Base-by-base conservation (phyloP, 192 early-diverging fungal genomes). In the Coemansia sp. region DNA sequence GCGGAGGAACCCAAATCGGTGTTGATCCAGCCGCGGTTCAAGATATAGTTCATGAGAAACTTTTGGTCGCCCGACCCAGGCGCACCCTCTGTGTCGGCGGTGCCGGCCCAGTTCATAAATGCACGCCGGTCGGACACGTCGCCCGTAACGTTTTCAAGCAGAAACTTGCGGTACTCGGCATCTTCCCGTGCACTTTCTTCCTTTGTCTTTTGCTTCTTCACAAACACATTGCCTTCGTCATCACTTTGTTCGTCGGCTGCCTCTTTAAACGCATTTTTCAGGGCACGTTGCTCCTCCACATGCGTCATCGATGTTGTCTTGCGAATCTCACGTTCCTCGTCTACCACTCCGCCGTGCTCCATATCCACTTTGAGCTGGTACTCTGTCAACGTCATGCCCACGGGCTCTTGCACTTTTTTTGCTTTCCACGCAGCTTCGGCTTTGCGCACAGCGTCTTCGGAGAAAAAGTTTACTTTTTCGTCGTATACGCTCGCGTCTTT, bases 31-130 rank as follows among this genome's bases (percentile, higher is more conserved):
- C 94, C 92, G 66, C 91, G 89, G 67, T 93, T 98, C 64, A 98
- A 62, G 34, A 98, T 85, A 63, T 93, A 95, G 83, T 92, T 85
- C 89, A 94, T 91, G 76, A 96, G 70, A 63, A 96, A 96, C 25
- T 67, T 69, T 59, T 91, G 84, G 50, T 82, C 79, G 4, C 67
- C 68, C 37, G 80, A 68, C 20, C 44, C 25, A 1, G 18, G 70
- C 8, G 77, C 76, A 11, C 36, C 14, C 14, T 64, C 52, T 4
- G 48, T 9, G 6, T 47, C 38, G 4, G 26, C 46, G 1, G 40
- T 10, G 23, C 69, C 48, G 5, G 83, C 70, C 67, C 70, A 79
- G 31, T 26, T 67, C 21, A 64, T 66, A 38, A 82, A 67, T 1
- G 76, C 71, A 0, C 36, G 37, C 23, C 47, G 63, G 44, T 61